Evolutionary conservation across 2,329 filamentous ascomycete species (phyloP), one percentile per base, ranked within the genome.

Genomic region (Immersiporthe knoxdaviesiana): DNA sequence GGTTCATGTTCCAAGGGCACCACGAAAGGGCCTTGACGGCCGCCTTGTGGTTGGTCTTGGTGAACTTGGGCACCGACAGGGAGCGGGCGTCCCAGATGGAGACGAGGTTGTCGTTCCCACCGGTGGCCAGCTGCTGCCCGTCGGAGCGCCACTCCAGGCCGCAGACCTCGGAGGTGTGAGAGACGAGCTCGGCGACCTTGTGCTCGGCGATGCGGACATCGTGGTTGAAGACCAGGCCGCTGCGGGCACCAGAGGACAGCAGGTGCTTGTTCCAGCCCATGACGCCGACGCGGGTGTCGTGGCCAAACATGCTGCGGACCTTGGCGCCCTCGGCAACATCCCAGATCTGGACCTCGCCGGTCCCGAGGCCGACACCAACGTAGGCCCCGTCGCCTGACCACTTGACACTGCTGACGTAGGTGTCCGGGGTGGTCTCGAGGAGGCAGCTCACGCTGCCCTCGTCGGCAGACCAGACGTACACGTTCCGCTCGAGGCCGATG

Each of bases 221-320:
- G 82, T 99, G 96, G 87, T 99, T 99, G 89, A 90, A 97, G 75
- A 99, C 94, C 60, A 97, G 91, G 32, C 96, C 96, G 74, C 92
- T 97, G 78, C 96, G 92, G 68, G 96, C 93, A 74, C 96, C 96
- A 30, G 95, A 97, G 52, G 96, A 98, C 65, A 99, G 88, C 69
- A 97, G 89, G 82, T 98, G 96, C 88, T 98, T 98, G 87, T 93
- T 97, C 96, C 96, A 99, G 77, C 94, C 93, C 94, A 98, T 97
- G 73, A 97, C 95, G 78, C 94, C 93, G 72, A 99, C 95, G 67
- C 96, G 94, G 52, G 93, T 95, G 77, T 98, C 95, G 78, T 99
- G 96, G 71, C 96, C 96, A 79, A 94, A 92, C 96, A 99, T 99
- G 86, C 94, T 97, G 80, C 96, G 94, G 70, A 99, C 91, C 87